Percentiles rank a stretch among this genome's conserved stretches.
These are phyloP conservation scores for Xylaria cubensis DNA, from an alignment of 495 filamentous ascomycete species.

Conservation along the genomic window DNA sequence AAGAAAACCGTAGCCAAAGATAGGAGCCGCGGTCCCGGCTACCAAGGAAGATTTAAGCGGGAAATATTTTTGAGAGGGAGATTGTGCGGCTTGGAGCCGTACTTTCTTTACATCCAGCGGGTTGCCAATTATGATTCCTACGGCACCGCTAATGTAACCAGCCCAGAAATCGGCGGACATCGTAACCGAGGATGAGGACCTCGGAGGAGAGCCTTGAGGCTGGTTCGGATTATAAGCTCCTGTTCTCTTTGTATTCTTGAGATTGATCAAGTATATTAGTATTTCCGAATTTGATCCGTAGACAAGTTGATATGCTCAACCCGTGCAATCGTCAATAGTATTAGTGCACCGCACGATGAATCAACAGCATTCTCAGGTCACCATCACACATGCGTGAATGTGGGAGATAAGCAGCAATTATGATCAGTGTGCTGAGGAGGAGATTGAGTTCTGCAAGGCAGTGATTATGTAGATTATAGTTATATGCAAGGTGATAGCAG, in stretches of 20 bases:
- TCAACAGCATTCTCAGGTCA: neutral
- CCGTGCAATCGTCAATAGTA: neutral
- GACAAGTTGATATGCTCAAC: neutral
- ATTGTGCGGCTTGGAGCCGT: slow-evolving; percentile 67
- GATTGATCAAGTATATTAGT: neutral
- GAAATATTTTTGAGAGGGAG: slow-evolving; percentile 41
- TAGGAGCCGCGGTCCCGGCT: slow-evolving; percentile 76
- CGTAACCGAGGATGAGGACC: neutral
- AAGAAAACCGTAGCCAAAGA: slow-evolving; percentile 85
- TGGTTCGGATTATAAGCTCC: neutral
- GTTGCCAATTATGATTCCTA: slow-evolving; percentile 85
- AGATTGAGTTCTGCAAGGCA: neutral
- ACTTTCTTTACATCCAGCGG: slow-evolving; percentile 89
- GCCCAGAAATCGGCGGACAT: slow-evolving; percentile 90
- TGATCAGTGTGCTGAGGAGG: neutral
- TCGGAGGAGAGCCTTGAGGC: neutral
- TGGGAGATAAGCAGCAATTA: neutral
- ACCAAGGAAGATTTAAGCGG: slow-evolving; percentile 41
- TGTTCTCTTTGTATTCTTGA: neutral
- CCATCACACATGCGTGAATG: neutral
- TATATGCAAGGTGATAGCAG: neutral
- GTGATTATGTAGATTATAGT: neutral
- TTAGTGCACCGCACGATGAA: neutral
- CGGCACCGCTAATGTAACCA: slow-evolving; percentile 82
- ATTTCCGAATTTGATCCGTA: neutral